Conservation (phyloP, 139 green algal species). For the Astrephomene gubernaculifera region DNA sequence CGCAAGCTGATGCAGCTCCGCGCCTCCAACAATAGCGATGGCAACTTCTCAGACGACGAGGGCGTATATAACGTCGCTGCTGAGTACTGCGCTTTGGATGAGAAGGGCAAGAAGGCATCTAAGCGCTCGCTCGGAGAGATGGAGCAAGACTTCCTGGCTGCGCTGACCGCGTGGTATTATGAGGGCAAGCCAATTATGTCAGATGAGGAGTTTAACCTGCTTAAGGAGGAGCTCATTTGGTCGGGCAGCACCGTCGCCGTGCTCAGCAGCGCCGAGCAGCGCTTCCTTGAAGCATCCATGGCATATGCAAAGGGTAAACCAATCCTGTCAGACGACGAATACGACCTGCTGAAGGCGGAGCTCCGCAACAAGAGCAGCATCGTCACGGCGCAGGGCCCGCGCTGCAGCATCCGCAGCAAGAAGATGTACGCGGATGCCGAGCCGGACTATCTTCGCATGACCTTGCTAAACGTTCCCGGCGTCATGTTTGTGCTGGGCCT, state of each 20-base stretch:
- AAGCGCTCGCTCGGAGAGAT: conserved; percentile 83
- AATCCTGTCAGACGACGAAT: conserved; percentile 89
- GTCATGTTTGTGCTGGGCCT: conserved; percentile 77
- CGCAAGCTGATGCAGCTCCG: conserved; percentile 28
- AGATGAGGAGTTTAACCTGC: conserved; percentile 87
- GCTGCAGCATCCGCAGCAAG: conserved; percentile 71
- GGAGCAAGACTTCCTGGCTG: conserved; percentile 88
- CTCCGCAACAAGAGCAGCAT: conserved; percentile 71
- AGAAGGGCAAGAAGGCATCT: conserved; percentile 52
- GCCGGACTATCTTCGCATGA: conserved; percentile 88
- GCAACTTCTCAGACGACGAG: conserved; percentile 38
- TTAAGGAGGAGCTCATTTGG: conserved; percentile 94
- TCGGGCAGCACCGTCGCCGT: conserved; percentile 80
- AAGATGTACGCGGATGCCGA: conserved; percentile 82
- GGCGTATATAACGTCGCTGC: conserved; percentile 43
- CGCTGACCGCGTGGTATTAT: conserved; percentile 71
- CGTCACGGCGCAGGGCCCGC: conserved; percentile 57
- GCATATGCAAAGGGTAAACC: conserved; percentile 76
- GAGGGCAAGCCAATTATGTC: conserved; percentile 79
- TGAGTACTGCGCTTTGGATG: conserved; percentile 67
- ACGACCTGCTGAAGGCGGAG: conserved; percentile 81
- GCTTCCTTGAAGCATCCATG: conserved; percentile 87
- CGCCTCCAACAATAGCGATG: neutral
- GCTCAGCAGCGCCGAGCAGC: conserved; percentile 79
- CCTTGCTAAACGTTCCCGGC: conserved; percentile 87